Conservation (phyloP, 2,329 filamentous ascomycete species). For the Hymenoscyphus occultus region DNA sequence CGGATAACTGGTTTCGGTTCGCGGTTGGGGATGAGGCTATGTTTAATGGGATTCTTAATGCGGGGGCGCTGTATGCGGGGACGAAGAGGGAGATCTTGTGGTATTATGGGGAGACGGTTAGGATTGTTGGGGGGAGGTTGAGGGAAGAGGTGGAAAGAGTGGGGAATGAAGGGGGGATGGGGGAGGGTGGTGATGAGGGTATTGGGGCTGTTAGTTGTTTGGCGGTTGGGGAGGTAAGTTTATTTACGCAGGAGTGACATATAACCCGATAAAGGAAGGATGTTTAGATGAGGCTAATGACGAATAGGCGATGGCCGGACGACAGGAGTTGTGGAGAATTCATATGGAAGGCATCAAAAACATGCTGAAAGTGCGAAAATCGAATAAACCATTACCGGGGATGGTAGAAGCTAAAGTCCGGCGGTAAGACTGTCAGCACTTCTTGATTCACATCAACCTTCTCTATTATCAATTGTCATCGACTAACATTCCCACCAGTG, state of each 20-base stretch:
- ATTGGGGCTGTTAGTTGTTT: constrained; percentile 27
- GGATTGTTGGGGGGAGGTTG: constrained; percentile 22
- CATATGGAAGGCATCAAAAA: constrained; percentile 30
- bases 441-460: background rate
- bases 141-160: background rate
- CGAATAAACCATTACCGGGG: constrained; percentile 10
- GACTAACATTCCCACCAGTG: constrained; percentile 11
- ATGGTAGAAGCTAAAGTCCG: constrained; percentile 25
- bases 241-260: background rate
- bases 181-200: constrained; percentile 16
- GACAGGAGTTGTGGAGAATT: constrained; percentile 22
- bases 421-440: constrained; percentile 14
- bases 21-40: constrained; percentile 26
- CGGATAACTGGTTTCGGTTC: constrained; percentile 24
- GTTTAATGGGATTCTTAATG: constrained; percentile 27
- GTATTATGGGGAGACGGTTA: constrained; percentile 17
- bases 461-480: background rate
- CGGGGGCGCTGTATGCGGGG: constrained; percentile 23
- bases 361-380: constrained; percentile 17
- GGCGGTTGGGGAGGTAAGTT: constrained; percentile 24
- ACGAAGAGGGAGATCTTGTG: constrained; percentile 21
- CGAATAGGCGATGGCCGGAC: constrained; percentile 23
- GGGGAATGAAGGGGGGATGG: background rate
- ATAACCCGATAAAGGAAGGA: too few relatives aligned
- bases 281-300: background rate